A percentile compares a stretch with the other conserved stretches of the same genome.
Conservation (phyloP, 768 basidiomycete genomes). For the Ramaria sp. region DNA sequence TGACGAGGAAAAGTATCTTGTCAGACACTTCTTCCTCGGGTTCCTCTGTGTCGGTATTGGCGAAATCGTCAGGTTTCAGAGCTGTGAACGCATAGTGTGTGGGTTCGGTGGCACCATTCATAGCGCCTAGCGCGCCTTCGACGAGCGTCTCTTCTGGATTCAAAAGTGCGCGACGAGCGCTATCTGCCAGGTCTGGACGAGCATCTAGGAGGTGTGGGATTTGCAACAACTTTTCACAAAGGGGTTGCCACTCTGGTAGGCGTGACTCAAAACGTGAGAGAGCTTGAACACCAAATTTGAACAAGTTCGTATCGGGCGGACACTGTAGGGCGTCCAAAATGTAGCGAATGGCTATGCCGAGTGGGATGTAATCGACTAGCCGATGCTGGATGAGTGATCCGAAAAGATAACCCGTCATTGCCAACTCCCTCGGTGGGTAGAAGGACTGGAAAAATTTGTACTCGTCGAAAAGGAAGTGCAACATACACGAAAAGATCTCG, state of each 20-base stretch:
- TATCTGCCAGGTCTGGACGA: conserved; percentile 69
- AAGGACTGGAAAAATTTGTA: conserved; percentile 99
- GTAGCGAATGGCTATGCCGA: conserved; percentile 94
- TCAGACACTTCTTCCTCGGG: conserved; percentile 88
- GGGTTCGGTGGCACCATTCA: conserved; percentile 18
- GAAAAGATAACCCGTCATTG: conserved; percentile 93
- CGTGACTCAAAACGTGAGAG: conserved; percentile 80
- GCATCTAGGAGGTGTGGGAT: conserved; percentile 82
- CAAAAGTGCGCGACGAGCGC: conserved; percentile 61
- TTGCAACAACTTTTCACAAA: conserved; percentile 80
- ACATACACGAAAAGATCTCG: conserved; percentile 98
- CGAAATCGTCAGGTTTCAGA: conserved; percentile 60
- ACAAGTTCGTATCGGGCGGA: conserved; percentile 83
- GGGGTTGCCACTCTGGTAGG: conserved; percentile 82
- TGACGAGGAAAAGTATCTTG: conserved; percentile 93
- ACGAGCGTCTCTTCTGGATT: conserved; percentile 33
- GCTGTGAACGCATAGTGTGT: conserved; percentile 60
- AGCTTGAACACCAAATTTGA: conserved; percentile 92
- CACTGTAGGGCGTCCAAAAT: conserved; percentile 90
- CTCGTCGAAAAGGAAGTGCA: conserved; percentile 99
- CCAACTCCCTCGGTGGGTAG: conserved; percentile 86
- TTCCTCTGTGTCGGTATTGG: conserved; percentile 42
- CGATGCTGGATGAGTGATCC: conserved; percentile 92
- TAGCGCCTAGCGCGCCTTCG: conserved; percentile 27
- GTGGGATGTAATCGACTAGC: conserved; percentile 86